Percentiles rank a stretch among this genome's conserved stretches.
Evolutionary conservation across 1,284 basidiomycete genomes (phyloP).

Genomic region (Ganoderma sp.): DNA sequence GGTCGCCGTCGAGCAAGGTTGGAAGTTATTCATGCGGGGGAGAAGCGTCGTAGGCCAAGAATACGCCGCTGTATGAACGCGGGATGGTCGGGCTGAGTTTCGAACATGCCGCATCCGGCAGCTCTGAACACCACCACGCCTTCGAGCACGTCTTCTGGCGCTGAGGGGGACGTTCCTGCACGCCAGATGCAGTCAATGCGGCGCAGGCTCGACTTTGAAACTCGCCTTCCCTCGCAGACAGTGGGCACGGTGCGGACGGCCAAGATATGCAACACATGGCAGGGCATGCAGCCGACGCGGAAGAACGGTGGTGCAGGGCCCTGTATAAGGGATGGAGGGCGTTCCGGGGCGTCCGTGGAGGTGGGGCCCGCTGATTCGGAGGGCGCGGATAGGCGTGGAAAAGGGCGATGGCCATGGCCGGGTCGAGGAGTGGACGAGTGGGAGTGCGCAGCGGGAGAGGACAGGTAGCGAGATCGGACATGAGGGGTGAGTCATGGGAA

Average conservation of each 20-base stretch:
- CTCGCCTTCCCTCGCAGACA: neutral
- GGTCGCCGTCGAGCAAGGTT: conserved; percentile 24
- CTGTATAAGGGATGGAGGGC: conserved; percentile 3
- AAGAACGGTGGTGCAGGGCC: conserved; percentile 14
- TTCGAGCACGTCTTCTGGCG: conserved; percentile 10
- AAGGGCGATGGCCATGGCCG: conserved; percentile 8
- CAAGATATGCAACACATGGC: conserved; percentile 9
- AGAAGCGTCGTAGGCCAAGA: conserved; percentile 19
- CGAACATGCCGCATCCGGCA: conserved; percentile 14
- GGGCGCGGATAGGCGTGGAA: conserved; percentile 13
- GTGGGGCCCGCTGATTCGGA: conserved; percentile 10
- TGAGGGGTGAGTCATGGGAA: conserved; percentile 30
- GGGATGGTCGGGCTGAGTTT: conserved; percentile 21
- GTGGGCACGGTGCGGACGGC: neutral
- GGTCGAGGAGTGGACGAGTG: conserved; percentile 8
- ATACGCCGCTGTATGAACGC: conserved; percentile 23
- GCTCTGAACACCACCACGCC: conserved; percentile 7
- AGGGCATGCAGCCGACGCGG: conserved; percentile 4
- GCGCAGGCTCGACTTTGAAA: conserved; percentile 8
- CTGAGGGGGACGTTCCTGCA: conserved; percentile 8
- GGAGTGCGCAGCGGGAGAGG: conserved; percentile 11
- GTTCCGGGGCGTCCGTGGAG: conserved; percentile 8
- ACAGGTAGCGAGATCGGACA: conserved; percentile 25
- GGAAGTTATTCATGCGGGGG: conserved; percentile 19
- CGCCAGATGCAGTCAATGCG: conserved; percentile 16